Base-by-base conservation (phyloP, 2,329 filamentous ascomycete genomes). In the Bipolaris bicolor region DNA sequence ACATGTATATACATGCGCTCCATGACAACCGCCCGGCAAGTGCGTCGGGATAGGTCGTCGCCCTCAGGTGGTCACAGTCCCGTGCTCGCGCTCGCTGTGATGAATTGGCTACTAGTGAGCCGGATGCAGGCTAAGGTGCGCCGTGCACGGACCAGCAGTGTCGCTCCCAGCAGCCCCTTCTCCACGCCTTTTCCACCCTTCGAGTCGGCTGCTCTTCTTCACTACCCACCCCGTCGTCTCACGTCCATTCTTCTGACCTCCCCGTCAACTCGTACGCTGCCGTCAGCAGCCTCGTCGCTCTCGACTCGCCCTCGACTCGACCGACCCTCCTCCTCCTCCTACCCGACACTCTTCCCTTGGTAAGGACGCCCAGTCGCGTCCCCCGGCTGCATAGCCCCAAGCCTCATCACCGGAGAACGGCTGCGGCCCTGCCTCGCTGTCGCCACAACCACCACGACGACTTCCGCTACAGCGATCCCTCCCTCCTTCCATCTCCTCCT, bases 201-300 rank as follows among this genome's bases (percentile, higher is more conserved):
- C 62, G 65, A 67, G 63, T 58, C 65, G 63, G 61, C 64, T 58
- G 48, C 59, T 67, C 65, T 62, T 61, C 63, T 67, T 58, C 55
- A 53, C 57, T 57, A 51, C 52, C 62, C 63, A 45, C 51, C 58
- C 49, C 50, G 40, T 43, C 40, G 39, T 34, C 54, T 49, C 54
- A 57, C 66, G 58, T 47, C 64, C 66, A 64, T 66, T 66, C 64
- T 66, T 67, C 64, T 61, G 43, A 61, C 57, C 52, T 53, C 44
- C 52, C 52, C 62, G 55, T 56, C 54, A 41, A 57, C 56, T 62
- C 58, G 61, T 50, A 64, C 53, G 61, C 63, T 64, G 63, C 61
- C 53, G 44, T 58, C 64, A 55, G 65, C 67, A 51, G 63, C 59
- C 57, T 50, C 59, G 58, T 58, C 60, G 62, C 61, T 48, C 36